Evolutionary conservation across 2,329 filamentous ascomycete genomes (phyloP), one percentile per base, ranked within the genome.

Genomic region (Stachybotrys echinatus): DNA sequence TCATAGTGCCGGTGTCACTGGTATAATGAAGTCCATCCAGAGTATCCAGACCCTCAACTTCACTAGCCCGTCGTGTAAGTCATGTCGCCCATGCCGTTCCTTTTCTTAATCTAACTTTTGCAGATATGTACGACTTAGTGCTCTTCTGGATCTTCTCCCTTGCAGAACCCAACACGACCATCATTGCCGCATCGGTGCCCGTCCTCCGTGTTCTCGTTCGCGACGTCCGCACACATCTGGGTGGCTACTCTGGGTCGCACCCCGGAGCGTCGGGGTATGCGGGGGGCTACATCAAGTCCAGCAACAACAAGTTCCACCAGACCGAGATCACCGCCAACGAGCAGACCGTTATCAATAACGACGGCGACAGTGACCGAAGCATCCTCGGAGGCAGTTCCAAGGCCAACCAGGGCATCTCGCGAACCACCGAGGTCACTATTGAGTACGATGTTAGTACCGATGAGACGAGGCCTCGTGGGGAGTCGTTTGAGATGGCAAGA

Each of bases 131-230:
- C 40, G 21, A 43, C 18, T 21, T 43, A 19, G 19, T 20, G 17
- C 40, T 43, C 22, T 43, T 43, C 40, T 43, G 40, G 40, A 43
- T 43, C 40, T 43, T 43, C 18, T 43, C 40, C 40, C 40, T 43
- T 12, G 40, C 40, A 12, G 40, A 43, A 19, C 40, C 40, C 40
- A 43, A 43, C 40, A 21, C 40, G 17, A 43, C 40, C 40, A 43
- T 43, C 40, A 43, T 43, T 20, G 40, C 40, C 40, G 40, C 40
- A 12, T 43, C 40, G 4, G 22, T 43, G 6, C 40, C 40, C 40
- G 40, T 43, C 40, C 40, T 43, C 40, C 40, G 40, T 19, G 40
- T 43, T 12, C 40, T 43, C 12, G 19, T 43, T 19, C 40, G 40
- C 40, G 40, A 43, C 18, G 27, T 34, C 27, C 27, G 27, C 27